Evolutionary conservation across 2,329 filamentous ascomycete genomes (phyloP).

Genomic region (Fusarium abutilonis): DNA sequence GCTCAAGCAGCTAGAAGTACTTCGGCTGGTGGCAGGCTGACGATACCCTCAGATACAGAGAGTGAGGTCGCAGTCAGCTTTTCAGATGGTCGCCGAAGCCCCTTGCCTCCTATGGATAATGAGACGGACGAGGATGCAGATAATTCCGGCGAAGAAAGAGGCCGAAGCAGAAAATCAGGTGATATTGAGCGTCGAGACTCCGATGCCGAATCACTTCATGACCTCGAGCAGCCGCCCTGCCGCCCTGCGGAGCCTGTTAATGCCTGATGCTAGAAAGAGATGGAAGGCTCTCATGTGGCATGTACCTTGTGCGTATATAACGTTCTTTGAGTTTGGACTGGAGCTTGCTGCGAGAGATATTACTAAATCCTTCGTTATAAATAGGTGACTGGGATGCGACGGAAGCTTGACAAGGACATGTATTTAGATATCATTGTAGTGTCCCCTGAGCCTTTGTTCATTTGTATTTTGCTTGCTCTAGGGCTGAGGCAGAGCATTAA

Average conservation of each 20-base stretch:
- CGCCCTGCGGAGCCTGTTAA: conserved; percentile 49
- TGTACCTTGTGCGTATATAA: conserved; percentile 44
- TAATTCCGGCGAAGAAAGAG: conserved; percentile 20
- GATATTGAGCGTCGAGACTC: conserved; percentile 44
- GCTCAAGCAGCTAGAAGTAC: conserved; percentile 58
- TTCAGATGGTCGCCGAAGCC: conserved; percentile 67
- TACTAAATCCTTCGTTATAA: conserved; percentile 26
- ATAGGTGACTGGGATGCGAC: conserved; percentile 1
- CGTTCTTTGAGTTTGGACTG: conserved; percentile 38
- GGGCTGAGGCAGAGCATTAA: conserved; percentile 34
- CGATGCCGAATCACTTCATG: conserved; percentile 45
- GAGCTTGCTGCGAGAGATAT: conserved; percentile 17
- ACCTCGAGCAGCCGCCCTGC: conserved; percentile 45
- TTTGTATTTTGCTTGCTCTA: conserved; percentile 28
- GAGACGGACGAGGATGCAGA: conserved; percentile 49
- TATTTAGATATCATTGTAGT: conserved; percentile 42
- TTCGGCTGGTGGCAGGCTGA: conserved; percentile 54
- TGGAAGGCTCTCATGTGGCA: conserved; percentile 21
- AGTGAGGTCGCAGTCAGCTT: conserved; percentile 69
- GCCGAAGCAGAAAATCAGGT: conserved; percentile 43
- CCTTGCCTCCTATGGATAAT: conserved; percentile 62
- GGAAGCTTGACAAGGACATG: conserved; percentile 33
- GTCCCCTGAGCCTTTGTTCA: conserved; percentile 29
- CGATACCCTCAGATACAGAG: conserved; percentile 65
- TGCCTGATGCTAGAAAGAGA: conserved; percentile 42